These are phyloP conservation scores for Pichia rugopelliculosa DNA, from an alignment of 805 yeast species.

Conservation along the genomic window DNA sequence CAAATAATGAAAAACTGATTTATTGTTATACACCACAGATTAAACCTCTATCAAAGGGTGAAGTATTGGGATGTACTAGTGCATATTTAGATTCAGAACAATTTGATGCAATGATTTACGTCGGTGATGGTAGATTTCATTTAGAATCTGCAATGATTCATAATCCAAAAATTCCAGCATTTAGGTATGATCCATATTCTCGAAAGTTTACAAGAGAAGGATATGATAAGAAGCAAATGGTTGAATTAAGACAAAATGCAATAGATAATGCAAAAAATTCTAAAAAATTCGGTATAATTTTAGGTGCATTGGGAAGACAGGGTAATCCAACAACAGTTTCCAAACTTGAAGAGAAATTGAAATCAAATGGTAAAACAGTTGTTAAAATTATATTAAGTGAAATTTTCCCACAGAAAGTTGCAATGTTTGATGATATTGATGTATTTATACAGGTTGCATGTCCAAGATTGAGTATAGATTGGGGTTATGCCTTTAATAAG, in stretches of 20 bases:
- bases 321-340: conserved; percentile 77
- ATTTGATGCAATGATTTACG: conserved; percentile 74
- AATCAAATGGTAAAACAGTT: conserved; percentile 51
- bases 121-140: conserved; percentile 97
- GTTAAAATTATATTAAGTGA: conserved; percentile 84
- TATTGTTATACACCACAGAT: conserved; percentile 82
- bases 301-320: conserved; percentile 94
- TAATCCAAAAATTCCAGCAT: conserved; percentile 89
- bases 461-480: conserved; percentile 90
- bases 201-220: conserved; percentile 83
- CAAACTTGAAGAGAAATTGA: conserved; percentile 51
- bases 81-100: conserved; percentile 62
- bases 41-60: conserved; percentile 89
- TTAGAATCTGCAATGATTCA: conserved; percentile 95
- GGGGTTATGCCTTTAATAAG: conserved; percentile 96
- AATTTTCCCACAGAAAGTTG: conserved; percentile 84
- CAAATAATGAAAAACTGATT: conserved; percentile 35
- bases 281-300: conserved; percentile 68
- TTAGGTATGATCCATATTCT: conserved; percentile 90
- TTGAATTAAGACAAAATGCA: conserved; percentile 66
- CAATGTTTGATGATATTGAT: conserved; percentile 89
- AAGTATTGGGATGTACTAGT: conserved; percentile 93
- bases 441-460: conserved; percentile 97
- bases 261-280: conserved; percentile 53
- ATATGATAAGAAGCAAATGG: conserved; percentile 82